Evolutionary conservation across 495 filamentous ascomycete genomes (phyloP).

Genomic region (Amniculicola lignicola): DNA sequence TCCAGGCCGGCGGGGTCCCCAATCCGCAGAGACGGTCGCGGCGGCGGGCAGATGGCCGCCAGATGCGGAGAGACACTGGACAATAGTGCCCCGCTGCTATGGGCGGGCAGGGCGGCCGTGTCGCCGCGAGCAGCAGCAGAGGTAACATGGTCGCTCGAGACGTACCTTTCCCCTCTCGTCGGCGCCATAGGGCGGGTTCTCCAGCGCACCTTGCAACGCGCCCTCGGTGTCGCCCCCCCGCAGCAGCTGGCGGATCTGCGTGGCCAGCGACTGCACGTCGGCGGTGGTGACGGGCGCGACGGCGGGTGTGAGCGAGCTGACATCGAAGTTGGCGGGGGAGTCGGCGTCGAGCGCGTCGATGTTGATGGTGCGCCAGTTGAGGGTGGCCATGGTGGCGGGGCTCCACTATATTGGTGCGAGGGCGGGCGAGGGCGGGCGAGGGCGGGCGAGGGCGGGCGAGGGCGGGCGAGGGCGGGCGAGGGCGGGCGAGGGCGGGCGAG

Average conservation of each 20-base stretch:
- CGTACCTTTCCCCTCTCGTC: conserved; percentile 69
- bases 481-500: too few species aligned
- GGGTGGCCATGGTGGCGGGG: conserved; percentile 50
- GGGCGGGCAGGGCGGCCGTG: not conserved
- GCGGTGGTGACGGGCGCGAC: conserved; percentile 62
- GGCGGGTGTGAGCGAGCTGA: conserved; percentile 71
- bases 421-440: not conserved
- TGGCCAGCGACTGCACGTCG: conserved; percentile 68
- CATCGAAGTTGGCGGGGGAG: conserved; percentile 79
- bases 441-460: not conserved
- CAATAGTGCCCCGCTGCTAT: conserved; percentile 9
- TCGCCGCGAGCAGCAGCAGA: not conserved
- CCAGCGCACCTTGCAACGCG: conserved; percentile 72
- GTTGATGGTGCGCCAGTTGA: conserved; percentile 90
- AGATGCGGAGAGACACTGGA: conserved; percentile 29
- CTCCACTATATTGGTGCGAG: conserved; percentile 20
- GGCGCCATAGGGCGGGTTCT: conserved; percentile 69
- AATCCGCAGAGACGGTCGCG: conserved; percentile 8
- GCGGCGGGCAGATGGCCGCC: not conserved
- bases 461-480: not conserved
- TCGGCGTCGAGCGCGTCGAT: conserved; percentile 88
- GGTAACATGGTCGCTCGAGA: conserved; percentile 13
- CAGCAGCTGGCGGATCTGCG: conserved; percentile 80
- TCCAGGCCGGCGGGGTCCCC: conserved; percentile 19
- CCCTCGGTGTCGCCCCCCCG: conserved; percentile 81